A percentile compares a stretch with the other conserved stretches of the same genome.
Evolutionary conservation across 2,329 filamentous ascomycete genomes (phyloP).

Genomic region (Hirsutella thompsonii): DNA sequence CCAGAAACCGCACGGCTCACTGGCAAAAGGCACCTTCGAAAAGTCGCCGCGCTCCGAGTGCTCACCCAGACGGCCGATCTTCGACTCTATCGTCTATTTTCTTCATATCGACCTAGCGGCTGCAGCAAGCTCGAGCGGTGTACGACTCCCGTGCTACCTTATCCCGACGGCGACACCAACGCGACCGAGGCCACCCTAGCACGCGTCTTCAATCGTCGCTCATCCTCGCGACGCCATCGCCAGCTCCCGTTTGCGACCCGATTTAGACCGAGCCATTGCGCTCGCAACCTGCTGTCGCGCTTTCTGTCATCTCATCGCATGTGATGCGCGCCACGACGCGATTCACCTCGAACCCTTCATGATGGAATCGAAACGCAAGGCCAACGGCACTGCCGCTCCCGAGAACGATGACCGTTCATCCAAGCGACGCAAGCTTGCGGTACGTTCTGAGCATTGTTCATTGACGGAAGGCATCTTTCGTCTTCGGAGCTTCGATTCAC

Average conservation of each 20-base stretch:
- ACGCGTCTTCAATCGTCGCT: slow-evolving; percentile 3
- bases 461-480: background rate
- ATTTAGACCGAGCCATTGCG: slow-evolving; percentile 12
- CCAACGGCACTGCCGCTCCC: slow-evolving; percentile 28
- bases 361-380: slow-evolving; percentile 48
- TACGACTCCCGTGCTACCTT: background rate
- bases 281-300: slow-evolving; percentile 7
- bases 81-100: background rate
- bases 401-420: slow-evolving; percentile 39
- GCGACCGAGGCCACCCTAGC: background rate
- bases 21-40: background rate
- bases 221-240: background rate
- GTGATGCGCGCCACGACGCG: slow-evolving; percentile 15
- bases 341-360: slow-evolving; percentile 11
- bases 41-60: background rate
- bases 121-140: background rate
- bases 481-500: background rate
- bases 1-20: slow-evolving; percentile 1
- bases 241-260: slow-evolving; percentile 3
- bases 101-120: too few species aligned
- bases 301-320: slow-evolving; percentile 4
- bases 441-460: slow-evolving; percentile 18
- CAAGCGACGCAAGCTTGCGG: slow-evolving; percentile 40
- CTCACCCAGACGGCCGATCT: background rate
- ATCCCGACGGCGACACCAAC: background rate